Percentiles rank a stretch among this genome's conserved stretches.
Conservation (phyloP, 1,139 yeast genomes). For the Scheffersomyces lignicola region DNA sequence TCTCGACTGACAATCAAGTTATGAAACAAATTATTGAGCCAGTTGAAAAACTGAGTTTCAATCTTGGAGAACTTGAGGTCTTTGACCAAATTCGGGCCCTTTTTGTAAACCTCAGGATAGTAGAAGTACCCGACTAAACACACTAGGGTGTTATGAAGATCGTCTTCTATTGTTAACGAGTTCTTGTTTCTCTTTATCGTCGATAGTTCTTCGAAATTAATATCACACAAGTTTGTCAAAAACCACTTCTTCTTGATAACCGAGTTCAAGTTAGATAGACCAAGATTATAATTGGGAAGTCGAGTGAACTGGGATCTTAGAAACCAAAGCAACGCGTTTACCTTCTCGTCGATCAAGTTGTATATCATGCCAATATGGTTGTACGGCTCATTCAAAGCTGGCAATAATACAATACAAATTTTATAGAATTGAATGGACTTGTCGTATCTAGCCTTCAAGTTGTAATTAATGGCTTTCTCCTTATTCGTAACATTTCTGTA, state of each 20-base stretch:
- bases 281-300: constrained; percentile 43
- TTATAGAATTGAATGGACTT: constrained; percentile 50
- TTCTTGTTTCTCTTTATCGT: constrained; percentile 8
- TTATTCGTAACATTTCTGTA: constrained; percentile 35
- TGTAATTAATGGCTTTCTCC: constrained; percentile 19
- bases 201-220: constrained; percentile 11
- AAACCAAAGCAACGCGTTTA: constrained; percentile 46
- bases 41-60: constrained; percentile 26
- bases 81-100: constrained; percentile 25
- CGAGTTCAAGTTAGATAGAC: constrained; percentile 37
- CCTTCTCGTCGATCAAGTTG: constrained; percentile 34
- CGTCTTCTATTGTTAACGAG: constrained; percentile 12
- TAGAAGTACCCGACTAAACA: constrained; percentile 32
- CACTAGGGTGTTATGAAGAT: constrained; percentile 24
- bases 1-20: constrained; percentile 10
- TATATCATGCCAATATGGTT: constrained; percentile 65
- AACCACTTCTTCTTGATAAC: constrained; percentile 35
- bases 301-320: constrained; percentile 60
- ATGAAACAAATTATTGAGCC: constrained; percentile 10
- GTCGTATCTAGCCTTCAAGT: constrained; percentile 22
- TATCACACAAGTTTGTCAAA: constrained; percentile 21
- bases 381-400: constrained; percentile 67
- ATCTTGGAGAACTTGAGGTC: constrained; percentile 24
- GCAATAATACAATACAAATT: constrained; percentile 54
- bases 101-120: constrained; percentile 27